These are phyloP conservation scores for Phlebiopsis flavidoalba DNA, from an alignment of 768 basidiomycete species.

Conservation along the genomic window DNA sequence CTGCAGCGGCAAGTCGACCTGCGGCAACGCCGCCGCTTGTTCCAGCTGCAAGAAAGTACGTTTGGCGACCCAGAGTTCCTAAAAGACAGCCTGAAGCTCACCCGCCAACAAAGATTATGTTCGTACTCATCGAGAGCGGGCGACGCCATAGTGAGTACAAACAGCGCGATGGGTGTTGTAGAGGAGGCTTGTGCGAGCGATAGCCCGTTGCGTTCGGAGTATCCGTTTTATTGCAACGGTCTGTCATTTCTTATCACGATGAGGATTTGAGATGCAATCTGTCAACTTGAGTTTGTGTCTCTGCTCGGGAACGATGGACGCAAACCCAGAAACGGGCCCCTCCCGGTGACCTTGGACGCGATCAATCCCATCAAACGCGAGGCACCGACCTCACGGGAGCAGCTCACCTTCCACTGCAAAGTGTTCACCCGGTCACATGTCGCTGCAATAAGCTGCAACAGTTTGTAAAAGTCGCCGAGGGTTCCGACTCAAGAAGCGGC, in stretches of 20 bases:
- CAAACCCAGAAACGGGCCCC: neutral
- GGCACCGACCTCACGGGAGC: neutral
- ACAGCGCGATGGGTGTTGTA: neutral
- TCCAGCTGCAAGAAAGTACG: conserved; percentile 25
- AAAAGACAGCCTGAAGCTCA: neutral
- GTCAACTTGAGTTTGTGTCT: neutral
- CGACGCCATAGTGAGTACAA: neutral
- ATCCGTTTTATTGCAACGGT: neutral
- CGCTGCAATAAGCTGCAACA: too few relatives aligned
- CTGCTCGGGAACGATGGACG: neutral
- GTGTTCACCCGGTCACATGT: too few relatives aligned
- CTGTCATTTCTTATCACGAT: neutral
- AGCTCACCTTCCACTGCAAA: too few relatives aligned
- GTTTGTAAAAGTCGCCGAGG: too few relatives aligned
- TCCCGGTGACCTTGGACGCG: neutral
- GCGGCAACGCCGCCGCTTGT: conserved; percentile 50
- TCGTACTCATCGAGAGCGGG: conserved; percentile 11
- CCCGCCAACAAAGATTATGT: conserved; percentile 24
- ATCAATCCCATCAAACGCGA: neutral
- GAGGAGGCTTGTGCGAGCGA: neutral
- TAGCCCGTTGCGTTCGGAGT: neutral
- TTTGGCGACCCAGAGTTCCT: neutral
- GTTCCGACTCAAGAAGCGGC: too few relatives aligned
- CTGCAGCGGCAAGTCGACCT: conserved; percentile 38
- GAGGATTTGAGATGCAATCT: neutral